Conservation (phyloP, 768 basidiomycete genomes). For the Termitomyces sp. region DNA sequence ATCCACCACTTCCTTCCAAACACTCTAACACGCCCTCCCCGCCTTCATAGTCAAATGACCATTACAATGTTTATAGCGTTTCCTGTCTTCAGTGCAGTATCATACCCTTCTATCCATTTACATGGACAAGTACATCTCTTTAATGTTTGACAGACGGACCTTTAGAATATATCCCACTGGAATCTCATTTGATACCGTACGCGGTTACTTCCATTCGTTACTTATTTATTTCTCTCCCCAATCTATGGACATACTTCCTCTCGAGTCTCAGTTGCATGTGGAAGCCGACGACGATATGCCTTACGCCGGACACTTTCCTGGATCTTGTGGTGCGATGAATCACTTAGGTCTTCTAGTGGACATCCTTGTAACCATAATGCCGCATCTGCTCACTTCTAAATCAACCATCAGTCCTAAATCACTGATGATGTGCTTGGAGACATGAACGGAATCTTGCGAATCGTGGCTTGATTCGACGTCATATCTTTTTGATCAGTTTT, state of each 20-base stretch:
- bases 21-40: neutral
- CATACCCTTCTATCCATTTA: neutral
- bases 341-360: no score
- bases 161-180: neutral
- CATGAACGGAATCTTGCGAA: no score
- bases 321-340: neutral
- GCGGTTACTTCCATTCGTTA: neutral
- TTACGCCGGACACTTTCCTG: neutral
- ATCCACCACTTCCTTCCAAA: constrained; percentile 36
- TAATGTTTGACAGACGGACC: neutral
- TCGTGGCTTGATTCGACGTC: no score
- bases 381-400: neutral
- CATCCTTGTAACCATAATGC: neutral
- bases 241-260: neutral
- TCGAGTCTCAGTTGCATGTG: no score
- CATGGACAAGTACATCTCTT: neutral
- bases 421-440: neutral
- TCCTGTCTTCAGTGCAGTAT: neutral
- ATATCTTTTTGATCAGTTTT: no score
- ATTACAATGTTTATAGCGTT: neutral
- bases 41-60: neutral
- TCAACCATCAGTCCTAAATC: neutral
- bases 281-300: neutral
- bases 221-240: neutral
- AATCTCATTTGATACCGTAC: neutral